Evolutionary conservation across 106 monocot genomes (phyloP).

Genomic region (Amphibolis antarctica): DNA sequence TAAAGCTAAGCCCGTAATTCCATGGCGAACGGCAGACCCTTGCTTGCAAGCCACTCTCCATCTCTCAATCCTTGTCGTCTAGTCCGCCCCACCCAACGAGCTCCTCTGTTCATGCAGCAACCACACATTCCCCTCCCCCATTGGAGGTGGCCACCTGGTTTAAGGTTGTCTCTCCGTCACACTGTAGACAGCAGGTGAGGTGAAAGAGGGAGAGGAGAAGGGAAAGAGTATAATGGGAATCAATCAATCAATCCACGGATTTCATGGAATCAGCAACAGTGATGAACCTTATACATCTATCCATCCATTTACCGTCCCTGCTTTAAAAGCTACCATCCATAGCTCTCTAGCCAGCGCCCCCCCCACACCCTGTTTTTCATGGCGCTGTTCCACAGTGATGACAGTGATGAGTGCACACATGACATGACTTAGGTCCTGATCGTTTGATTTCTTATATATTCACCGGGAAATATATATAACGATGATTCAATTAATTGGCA

Average conservation of each 20-base stretch:
- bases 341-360: not conserved
- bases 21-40: no score
- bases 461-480: not conserved
- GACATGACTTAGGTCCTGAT: not conserved
- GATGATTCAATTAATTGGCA: no score
- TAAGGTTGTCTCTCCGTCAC: conserved; percentile 3
- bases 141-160: not conserved
- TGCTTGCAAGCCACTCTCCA: no score
- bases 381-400: not conserved
- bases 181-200: not conserved
- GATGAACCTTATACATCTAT: conserved; percentile 2
- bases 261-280: not conserved
- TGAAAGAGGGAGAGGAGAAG: no score
- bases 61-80: not conserved
- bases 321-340: not conserved
- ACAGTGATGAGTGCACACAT: conserved; percentile 4
- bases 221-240: not conserved
- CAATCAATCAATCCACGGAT: not conserved
- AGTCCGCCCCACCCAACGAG: not conserved
- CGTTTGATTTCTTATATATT: not conserved
- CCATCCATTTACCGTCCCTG: not conserved
- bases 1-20: not conserved
- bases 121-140: not conserved
- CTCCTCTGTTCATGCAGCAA: not conserved
- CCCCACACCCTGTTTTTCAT: not conserved